Evolutionary conservation across 129 eudicot species (phyloP), one percentile per base, ranked within the genome.

Genomic region (Lactuca saligna): DNA sequence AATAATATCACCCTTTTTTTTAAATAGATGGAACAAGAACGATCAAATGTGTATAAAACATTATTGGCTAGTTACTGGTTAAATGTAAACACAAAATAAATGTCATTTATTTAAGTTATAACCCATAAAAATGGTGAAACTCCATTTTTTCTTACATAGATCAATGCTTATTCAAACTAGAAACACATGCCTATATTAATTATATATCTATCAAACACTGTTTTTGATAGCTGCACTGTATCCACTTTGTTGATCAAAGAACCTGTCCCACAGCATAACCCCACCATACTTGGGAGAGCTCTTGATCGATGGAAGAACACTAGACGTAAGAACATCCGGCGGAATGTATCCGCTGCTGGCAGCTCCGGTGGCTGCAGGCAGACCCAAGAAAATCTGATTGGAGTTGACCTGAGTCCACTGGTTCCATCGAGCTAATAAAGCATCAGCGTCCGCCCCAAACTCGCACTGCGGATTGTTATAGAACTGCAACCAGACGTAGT

Each of bases 401-500:
- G 80, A 65, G 1, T 66, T 80, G 29, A 79, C 76, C 16, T 65
- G 39, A 14, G 78, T 68, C 96, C 96, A 89, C 17, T 77, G 59
- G 33, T 80, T 89, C 96, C 96, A 89, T 6, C 76, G 37, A 13
- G 78, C 80, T 17, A 83, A 44, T 6, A 89, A 79, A 61, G 73
- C 76, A 31, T 70, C 75, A 54, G 81, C 88, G 20, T 63, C 67
- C 5, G 14, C 75, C 2, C 57, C 57, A 38, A 79, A 89, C 2
- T 84, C 71, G 39, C 92, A 89, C 66, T 70, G 79, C 0, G n/a
- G 61, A 39, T 89, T 87, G 81, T 89, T 89, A 75, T 81, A 89
- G 34, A 89, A 89, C 54, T 89, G 96, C 51, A 89, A 78, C 96
- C 96, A 85, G 16, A 89, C 85, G 31, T 82, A 89, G 75, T 86